Base-by-base conservation (phyloP, 306 rosid genomes). In the Ochetophila trinervis region DNA sequence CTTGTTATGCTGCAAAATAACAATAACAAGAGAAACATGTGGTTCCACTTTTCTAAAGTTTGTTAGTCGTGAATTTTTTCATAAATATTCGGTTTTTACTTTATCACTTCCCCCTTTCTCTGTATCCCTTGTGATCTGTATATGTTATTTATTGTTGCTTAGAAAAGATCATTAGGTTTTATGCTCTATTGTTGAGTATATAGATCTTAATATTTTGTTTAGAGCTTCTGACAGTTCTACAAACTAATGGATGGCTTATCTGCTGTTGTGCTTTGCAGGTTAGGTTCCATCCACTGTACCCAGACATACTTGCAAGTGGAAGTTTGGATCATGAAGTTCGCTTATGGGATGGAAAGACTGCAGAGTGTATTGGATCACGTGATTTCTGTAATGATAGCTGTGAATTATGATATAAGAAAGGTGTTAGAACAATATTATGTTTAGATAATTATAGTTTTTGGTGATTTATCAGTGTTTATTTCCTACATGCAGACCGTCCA, bases 241-340 rank as follows among this genome's bases (percentile, higher is more conserved):
- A 27, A 27, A 4, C 32, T 27, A 27, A 27, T 59, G 53, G 40
- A 54, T 66, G 11, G 11, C 12, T 47, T 57, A 57, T 76, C 59
- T 58, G n/a, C 51, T 63, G 69, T 59, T 76, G 44, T 75, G 64
- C 62, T 36, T 72, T 80, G 68, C 95, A 90, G 99, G 99, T 94
- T 73, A 90, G 99, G 84, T 94, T 94, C 78, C 99, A 94, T 83
- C 99, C 97, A 2, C 65, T 88, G 75, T 63, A 75, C 60, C 91
- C 99, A 6, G 81, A 88, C 65, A 85, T 94, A 73, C 88, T 94
- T 79, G 97, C 97, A n/a, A 94, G 97, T 77, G 99, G 99, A 74
- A 94, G 99, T 73, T 86, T 94, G 89, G 99, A 94, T 85, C 95
- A 94, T 67, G 97, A 88, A 80, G 99, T 94, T 79, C 91, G 91